These are phyloP conservation scores for Suillus alpinus DNA, from an alignment of 768 basidiomycete genomes.

Conservation along the genomic window DNA sequence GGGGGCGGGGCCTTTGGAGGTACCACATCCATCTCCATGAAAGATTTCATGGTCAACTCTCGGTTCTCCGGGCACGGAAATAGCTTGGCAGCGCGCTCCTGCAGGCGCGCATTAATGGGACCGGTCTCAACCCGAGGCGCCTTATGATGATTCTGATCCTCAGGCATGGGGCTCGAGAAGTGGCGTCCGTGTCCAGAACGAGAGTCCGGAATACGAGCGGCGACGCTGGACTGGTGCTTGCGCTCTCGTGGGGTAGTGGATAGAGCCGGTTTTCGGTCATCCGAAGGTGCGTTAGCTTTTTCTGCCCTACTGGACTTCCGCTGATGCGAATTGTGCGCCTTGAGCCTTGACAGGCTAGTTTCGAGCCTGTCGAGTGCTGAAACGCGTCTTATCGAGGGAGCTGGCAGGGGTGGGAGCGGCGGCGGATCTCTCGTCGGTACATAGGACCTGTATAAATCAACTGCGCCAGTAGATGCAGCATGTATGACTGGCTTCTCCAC, in stretches of 20 bases:
- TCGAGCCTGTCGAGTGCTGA: conserved; percentile 33
- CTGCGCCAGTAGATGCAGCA: not conserved
- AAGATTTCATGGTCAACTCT: conserved; percentile 17
- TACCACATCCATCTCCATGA: conserved; percentile 33
- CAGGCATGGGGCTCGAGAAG: conserved; percentile 9
- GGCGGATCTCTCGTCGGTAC: conserved; percentile 17
- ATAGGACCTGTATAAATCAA: conserved; percentile 12
- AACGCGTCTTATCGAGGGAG: conserved; percentile 16
- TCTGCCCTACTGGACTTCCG: conserved; percentile 19
- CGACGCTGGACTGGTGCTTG: conserved; percentile 13
- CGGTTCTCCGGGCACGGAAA: not conserved
- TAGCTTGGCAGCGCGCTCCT: not conserved
- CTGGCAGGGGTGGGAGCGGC: conserved; percentile 16
- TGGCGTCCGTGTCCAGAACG: conserved; percentile 6
- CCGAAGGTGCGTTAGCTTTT: conserved; percentile 6
- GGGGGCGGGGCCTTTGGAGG: conserved; percentile 7
- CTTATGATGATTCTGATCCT: not conserved
- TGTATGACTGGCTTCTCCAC: conserved; percentile 6
- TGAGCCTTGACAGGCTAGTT: conserved; percentile 31
- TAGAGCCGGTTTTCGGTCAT: conserved; percentile 17
- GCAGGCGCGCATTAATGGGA: not conserved
- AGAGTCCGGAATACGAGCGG: not conserved
- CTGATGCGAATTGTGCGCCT: conserved; percentile 27
- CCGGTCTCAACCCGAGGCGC: not conserved
- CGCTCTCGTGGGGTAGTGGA: conserved; percentile 15